Percentiles rank a stretch among this genome's conserved stretches.
Evolutionary conservation across 208 protist species (phyloP).

Genomic region (Wallacemonas sp.): DNA sequence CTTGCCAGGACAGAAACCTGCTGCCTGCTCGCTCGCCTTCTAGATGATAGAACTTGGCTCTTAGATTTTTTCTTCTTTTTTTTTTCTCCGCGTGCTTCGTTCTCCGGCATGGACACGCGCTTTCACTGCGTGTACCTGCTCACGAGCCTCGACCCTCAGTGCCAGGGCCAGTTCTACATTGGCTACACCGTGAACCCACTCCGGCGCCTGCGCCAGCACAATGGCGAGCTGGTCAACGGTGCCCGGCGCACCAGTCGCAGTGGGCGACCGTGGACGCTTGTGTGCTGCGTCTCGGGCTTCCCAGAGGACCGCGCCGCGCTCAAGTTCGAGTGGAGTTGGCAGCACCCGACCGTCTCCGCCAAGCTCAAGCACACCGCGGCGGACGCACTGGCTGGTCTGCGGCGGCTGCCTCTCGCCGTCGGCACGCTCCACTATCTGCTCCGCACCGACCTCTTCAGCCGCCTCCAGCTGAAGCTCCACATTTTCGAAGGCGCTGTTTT

Average conservation of each 20-base stretch:
- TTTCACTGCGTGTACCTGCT: constrained; percentile 94
- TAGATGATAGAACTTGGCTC: too few species aligned
- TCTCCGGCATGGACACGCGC: constrained; percentile 69
- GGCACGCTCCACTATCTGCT: constrained; percentile 64
- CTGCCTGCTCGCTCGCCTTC: constrained; percentile 1
- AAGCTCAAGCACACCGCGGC: constrained; percentile 43
- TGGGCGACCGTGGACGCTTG: constrained; percentile 89
- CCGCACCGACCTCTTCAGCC: constrained; percentile 56
- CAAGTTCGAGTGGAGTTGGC: constrained; percentile 96
- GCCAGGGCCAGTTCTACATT: constrained; percentile 84
- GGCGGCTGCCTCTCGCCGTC: constrained; percentile 58
- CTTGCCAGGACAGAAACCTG: too few species aligned
- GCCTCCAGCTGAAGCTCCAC: constrained; percentile 74
- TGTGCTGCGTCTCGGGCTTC: constrained; percentile 94
- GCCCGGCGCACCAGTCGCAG: constrained; percentile 77
- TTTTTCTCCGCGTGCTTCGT: background rate
- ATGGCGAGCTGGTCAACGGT: constrained; percentile 93
- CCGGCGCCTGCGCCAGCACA: constrained; percentile 94
- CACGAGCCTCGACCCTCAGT: constrained; percentile 69
- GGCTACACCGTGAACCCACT: constrained; percentile 94
- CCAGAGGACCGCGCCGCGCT: constrained; percentile 86
- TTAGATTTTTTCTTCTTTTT: constrained; percentile 20
- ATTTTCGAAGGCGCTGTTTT: constrained; percentile 60
- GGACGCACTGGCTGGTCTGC: constrained; percentile 34
- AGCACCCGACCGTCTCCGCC: constrained; percentile 76